Evolutionary conservation across 2,329 filamentous ascomycete genomes (phyloP).

Genomic region (Dryadomyces quercus-mongolicae): DNA sequence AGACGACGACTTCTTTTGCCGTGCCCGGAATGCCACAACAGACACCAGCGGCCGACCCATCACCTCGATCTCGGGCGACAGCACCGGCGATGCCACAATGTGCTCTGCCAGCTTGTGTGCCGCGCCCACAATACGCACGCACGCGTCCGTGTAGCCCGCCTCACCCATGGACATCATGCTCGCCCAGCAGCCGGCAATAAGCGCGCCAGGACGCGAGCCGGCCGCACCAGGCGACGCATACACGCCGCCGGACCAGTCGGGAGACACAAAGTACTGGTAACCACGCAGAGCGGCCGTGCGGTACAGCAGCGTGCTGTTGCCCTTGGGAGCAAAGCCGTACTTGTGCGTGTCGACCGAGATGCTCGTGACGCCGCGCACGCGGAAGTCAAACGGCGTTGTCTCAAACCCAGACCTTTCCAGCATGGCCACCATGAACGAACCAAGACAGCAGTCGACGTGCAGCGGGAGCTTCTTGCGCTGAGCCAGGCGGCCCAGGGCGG

Average conservation of each 20-base stretch:
- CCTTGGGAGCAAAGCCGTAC: constrained; percentile 96
- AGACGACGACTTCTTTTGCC: constrained; percentile 15
- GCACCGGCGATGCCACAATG: constrained; percentile 54
- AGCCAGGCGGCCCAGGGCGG: constrained; percentile 71
- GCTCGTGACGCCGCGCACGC: constrained; percentile 82
- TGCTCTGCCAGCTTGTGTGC: constrained; percentile 71
- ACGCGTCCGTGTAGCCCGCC: constrained; percentile 75
- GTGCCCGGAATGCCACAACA: constrained; percentile 79
- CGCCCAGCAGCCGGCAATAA: constrained; percentile 95
- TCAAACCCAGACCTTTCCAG: constrained; percentile 91
- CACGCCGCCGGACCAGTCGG: constrained; percentile 91
- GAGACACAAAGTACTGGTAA: constrained; percentile 93
- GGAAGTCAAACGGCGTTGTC: constrained; percentile 81
- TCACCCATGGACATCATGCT: constrained; percentile 83
- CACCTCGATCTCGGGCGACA: constrained; percentile 64
- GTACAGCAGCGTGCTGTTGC: constrained; percentile 89
- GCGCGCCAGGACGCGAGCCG: constrained; percentile 78
- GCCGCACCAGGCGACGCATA: constrained; percentile 90
- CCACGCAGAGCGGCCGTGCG: constrained; percentile 64
- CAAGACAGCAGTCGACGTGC: constrained; percentile 95
- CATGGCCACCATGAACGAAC: constrained; percentile 88
- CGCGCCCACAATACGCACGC: constrained; percentile 75
- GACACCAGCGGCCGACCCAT: constrained; percentile 79
- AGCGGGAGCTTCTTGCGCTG: constrained; percentile 69
- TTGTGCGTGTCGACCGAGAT: constrained; percentile 98